Conservation (phyloP, 305 asterid genomes). For the Fraxinus floribunda region DNA sequence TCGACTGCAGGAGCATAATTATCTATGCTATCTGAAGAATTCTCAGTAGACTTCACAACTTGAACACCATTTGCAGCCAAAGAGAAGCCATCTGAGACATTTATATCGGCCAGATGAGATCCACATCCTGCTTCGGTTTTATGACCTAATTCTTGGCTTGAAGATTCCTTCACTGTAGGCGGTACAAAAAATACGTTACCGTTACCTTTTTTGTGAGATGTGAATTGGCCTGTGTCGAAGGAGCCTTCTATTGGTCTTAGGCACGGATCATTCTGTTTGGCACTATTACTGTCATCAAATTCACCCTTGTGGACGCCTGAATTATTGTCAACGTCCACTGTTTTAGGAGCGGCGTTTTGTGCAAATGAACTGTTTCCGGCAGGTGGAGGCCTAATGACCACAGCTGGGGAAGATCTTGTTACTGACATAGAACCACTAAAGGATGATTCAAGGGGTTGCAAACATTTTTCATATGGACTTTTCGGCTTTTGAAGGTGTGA, state of each 20-base stretch:
- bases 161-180: constrained; percentile 31
- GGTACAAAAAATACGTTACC: constrained; percentile 28
- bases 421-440: constrained; percentile 38
- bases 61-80: constrained; percentile 32
- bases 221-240: constrained; percentile 30
- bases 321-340: constrained; percentile 27
- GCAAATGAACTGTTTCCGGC: constrained; percentile 25
- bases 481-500: constrained; percentile 30
- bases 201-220: constrained; percentile 37
- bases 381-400: constrained; percentile 73
- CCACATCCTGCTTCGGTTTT: constrained; percentile 31
- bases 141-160: constrained; percentile 30
- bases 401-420: constrained; percentile 56
- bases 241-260: constrained; percentile 30
- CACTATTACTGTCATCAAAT: constrained; percentile 31
- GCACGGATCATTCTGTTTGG: constrained; percentile 38
- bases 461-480: constrained; percentile 35
- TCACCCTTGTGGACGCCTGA: constrained; percentile 31
- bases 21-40: constrained; percentile 55
- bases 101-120: constrained; percentile 36
- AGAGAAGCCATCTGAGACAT: constrained; percentile 31
- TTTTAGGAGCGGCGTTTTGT: constrained; percentile 31
- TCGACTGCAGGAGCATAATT: constrained; percentile 63
- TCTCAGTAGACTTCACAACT: constrained; percentile 38
- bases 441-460: constrained; percentile 36